These are phyloP conservation scores for Clavulina sp. DNA, from an alignment of 768 basidiomycete species.

Conservation along the genomic window DNA sequence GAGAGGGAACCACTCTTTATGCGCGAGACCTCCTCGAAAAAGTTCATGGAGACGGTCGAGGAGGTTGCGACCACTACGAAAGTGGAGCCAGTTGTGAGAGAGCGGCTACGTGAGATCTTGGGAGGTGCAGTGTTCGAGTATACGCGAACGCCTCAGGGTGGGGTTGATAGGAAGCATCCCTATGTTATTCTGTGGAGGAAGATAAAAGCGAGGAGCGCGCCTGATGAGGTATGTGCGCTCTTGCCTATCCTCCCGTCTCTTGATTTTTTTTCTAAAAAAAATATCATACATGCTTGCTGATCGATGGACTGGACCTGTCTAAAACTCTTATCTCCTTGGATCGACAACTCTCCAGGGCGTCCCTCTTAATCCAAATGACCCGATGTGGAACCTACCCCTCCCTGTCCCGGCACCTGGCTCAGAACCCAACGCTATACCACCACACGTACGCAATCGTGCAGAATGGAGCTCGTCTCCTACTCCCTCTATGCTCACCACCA, in stretches of 20 bases:
- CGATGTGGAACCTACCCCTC: slow-evolving; percentile 54
- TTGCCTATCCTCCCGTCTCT: not conserved
- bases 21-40: slow-evolving; percentile 44
- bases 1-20: no score
- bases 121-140: slow-evolving; percentile 58
- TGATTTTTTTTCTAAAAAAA: not conserved
- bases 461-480: no score
- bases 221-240: slow-evolving; percentile 42
- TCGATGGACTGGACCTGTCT: not conserved
- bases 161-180: slow-evolving; percentile 22
- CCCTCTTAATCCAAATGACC: slow-evolving; percentile 60
- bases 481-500: no score
- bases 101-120: slow-evolving; percentile 63
- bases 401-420: not conserved
- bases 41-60: slow-evolving; percentile 65
- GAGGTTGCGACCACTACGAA: slow-evolving; percentile 44
- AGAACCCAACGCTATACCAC: not conserved
- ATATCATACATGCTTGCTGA: not conserved
- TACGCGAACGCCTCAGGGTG: slow-evolving; percentile 21
- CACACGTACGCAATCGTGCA: not conserved
- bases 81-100: slow-evolving; percentile 64
- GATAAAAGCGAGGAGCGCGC: slow-evolving; percentile 62
- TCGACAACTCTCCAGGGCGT: no score
- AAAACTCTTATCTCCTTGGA: not conserved
- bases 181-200: slow-evolving; percentile 64